phyloP scores from a whole-genome alignment of 371 early-diverging fungal species.

The Saksenaea oblongispora region DNA sequence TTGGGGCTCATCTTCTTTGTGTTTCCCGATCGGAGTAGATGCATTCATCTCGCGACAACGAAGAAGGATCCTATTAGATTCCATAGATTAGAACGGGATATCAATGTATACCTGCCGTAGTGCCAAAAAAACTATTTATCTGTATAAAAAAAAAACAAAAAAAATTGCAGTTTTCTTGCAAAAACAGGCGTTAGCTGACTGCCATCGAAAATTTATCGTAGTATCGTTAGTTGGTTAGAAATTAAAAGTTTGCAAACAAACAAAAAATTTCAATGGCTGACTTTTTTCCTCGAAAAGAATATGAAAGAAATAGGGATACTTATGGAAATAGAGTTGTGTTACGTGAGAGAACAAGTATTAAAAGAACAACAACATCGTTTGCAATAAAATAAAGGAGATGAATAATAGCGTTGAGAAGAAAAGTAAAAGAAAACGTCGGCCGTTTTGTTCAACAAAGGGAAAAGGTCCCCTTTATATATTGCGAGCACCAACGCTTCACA shows the following conservation, averaged over 20 bases:
- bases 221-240: not conserved
- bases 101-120: not conserved
- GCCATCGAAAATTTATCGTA: not conserved
- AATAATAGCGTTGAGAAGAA: not conserved
- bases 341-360: not conserved
- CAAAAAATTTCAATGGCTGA: not conserved
- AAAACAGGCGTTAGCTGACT: not conserved
- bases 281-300: not conserved
- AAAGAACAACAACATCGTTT: not conserved
- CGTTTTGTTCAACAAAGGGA: not conserved
- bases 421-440: not conserved
- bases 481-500: not conserved
- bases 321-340: not conserved
- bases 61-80: conserved; percentile 1
- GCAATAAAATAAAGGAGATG: not conserved
- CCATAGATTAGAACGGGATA: not conserved
- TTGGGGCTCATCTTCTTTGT: not conserved
- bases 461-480: conserved; percentile 2
- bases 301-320: not conserved
- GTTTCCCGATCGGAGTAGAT: conserved; percentile 3
- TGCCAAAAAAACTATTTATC: not conserved
- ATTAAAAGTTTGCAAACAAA: conserved; percentile 2
- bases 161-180: not conserved
- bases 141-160: not conserved
- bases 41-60: conserved; percentile 1